phyloP scores from a whole-genome alignment of 352 stramenopile genomes.

The Globisporangium heterothallicum region DNA sequence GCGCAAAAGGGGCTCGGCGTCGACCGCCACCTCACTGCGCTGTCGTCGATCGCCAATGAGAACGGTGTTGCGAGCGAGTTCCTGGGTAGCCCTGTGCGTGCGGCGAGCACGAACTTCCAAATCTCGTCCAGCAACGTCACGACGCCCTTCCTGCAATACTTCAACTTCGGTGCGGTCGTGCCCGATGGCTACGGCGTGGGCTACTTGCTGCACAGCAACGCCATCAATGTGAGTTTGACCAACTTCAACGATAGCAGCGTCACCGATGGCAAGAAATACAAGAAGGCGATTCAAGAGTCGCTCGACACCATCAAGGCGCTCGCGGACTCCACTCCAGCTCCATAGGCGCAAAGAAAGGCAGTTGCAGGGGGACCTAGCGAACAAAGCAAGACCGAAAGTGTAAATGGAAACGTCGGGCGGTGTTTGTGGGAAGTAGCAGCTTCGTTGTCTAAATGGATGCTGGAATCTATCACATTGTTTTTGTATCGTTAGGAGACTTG shows the following conservation, averaged over 20 bases:
- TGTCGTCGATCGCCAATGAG: slow-evolving; percentile 68
- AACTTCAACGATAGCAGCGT: slow-evolving; percentile 78
- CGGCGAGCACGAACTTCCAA: slow-evolving; percentile 81
- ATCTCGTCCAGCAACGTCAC: slow-evolving; percentile 91
- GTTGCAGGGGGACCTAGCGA: no score
- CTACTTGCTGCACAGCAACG: slow-evolving; percentile 85
- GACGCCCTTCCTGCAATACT: slow-evolving; percentile 85
- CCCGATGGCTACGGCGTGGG: slow-evolving; percentile 86
- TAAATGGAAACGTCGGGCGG: background rate
- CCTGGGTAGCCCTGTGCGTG: slow-evolving; percentile 69
- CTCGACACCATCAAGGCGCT: slow-evolving; percentile 78
- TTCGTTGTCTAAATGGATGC: background rate
- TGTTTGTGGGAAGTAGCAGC: background rate
- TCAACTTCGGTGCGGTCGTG: slow-evolving; percentile 86
- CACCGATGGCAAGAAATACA: slow-evolving; percentile 70
- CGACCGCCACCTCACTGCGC: slow-evolving; percentile 82
- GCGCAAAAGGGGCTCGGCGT: slow-evolving; percentile 83
- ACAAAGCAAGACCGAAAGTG: background rate
- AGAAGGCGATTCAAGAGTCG: slow-evolving; percentile 48
- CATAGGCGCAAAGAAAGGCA: no score
- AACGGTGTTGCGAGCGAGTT: slow-evolving; percentile 67
- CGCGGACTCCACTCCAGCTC: slow-evolving; percentile 35
- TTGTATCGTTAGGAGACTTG: background rate
- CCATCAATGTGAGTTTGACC: slow-evolving; percentile 81
- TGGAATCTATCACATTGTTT: slow-evolving; percentile 1